Conservation (phyloP, 2,329 filamentous ascomycete species). For the Fusarium sp. region DNA sequence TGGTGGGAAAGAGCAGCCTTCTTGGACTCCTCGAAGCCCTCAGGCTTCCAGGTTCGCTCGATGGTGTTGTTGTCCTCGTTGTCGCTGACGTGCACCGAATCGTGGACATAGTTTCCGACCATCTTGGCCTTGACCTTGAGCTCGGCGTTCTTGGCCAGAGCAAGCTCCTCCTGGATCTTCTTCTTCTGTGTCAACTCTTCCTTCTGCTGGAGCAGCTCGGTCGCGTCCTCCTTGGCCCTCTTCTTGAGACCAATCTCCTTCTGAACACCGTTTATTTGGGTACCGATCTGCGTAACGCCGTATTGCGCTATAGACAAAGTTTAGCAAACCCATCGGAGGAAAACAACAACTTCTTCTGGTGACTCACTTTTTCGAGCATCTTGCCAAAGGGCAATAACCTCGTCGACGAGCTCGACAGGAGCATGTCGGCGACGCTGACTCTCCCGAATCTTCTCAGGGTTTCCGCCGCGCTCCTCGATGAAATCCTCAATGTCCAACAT, state of each 20-base stretch:
- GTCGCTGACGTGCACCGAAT: constrained; percentile 83
- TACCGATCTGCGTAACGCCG: constrained; percentile 81
- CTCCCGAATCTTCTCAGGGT: constrained; percentile 92
- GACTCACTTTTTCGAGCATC: constrained; percentile 78
- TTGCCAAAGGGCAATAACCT: constrained; percentile 88
- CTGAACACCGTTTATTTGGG: constrained; percentile 87
- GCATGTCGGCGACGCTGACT: constrained; percentile 87
- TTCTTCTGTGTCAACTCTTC: constrained; percentile 82
- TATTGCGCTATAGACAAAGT: constrained; percentile 67
- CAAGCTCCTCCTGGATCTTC: constrained; percentile 80
- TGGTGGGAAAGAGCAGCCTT: constrained; percentile 88
- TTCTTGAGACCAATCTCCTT: constrained; percentile 93
- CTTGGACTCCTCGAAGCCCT: constrained; percentile 79
- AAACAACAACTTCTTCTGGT: constrained; percentile 16
- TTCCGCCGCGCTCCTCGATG: constrained; percentile 86
- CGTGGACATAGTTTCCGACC: constrained; percentile 81
- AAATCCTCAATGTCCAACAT: constrained; percentile 86
- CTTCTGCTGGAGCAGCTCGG: constrained; percentile 83
- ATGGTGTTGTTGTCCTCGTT: constrained; percentile 90
- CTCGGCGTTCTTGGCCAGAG: constrained; percentile 78
- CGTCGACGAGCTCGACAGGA: constrained; percentile 86
- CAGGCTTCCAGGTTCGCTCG: constrained; percentile 83
- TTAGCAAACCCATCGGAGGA: constrained; percentile 15
- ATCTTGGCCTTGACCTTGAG: constrained; percentile 83
- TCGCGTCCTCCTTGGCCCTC: constrained; percentile 92